Evolutionary conservation across 495 filamentous ascomycete species (phyloP), one percentile per base, ranked within the genome.

Genomic region (Daldinia grandis): DNA sequence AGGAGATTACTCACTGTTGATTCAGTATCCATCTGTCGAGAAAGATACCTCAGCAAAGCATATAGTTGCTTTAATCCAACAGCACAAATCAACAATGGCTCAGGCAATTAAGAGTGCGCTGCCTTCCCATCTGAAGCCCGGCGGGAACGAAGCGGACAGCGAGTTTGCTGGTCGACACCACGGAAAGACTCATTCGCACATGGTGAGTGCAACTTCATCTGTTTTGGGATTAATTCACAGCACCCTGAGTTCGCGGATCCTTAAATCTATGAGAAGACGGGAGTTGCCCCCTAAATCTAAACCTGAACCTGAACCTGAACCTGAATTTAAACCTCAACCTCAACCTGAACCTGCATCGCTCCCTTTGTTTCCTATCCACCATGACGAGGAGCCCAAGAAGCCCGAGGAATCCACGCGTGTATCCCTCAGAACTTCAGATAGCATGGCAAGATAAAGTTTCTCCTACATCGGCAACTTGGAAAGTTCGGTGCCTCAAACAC

Each of bases 161-260:
- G 79, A 85, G 71, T 83, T 85, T 51, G 76, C 81, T 76, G 83
- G 87, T 72, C 92, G 92, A 82, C 94, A 97, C 77, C 94, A 98
- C 81, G 94, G 93, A 74, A 98, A 98, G 87, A 90, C 93, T 59
- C 92, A 94, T 77, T 96, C 93, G 37, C 94, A 97, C 81, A 92
- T 98, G 91, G 94, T 97, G 82, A 90, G 94, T 93, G 21, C 28
- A 21, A n/a, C 31, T 19, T 54, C 24, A 56, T 35, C 71, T 62
- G 14, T 19, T n/a, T 58, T 40, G 54, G 56, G 31, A 33, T 63
- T 37, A 38, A 30, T 54, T 49, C 44, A 47, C 55, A 27, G 33
- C 27, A 51, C 21, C 19, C 47, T 44, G 62, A 53, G 25, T 62
- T 51, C 38, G 57, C 56, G 65, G 64, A 19, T 19, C 4, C 42